Conservation (phyloP, 2,329 filamentous ascomycete species). For the Pseudogymnoascus sp. region DNA sequence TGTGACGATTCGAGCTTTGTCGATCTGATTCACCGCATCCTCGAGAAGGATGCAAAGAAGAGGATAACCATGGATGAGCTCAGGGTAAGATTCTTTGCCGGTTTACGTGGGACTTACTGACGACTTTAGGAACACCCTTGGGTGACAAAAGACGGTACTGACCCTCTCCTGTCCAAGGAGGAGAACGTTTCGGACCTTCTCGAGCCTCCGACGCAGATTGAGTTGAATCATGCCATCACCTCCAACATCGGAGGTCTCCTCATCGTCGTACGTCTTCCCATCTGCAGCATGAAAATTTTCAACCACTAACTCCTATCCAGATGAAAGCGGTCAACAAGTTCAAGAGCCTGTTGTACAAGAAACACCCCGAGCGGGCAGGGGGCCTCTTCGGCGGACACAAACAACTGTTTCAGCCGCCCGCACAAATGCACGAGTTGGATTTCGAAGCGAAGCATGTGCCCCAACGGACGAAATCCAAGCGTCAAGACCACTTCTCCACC, state of each 20-base stretch:
- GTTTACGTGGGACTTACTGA: constrained; percentile 10
- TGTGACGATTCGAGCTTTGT: constrained; percentile 60
- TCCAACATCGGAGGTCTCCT: constrained; percentile 79
- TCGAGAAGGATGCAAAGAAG: constrained; percentile 78
- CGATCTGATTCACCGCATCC: constrained; percentile 62
- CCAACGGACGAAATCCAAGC: constrained; percentile 11
- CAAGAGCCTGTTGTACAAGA: constrained; percentile 60
- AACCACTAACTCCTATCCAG: constrained; percentile 32
- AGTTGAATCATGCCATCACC: constrained; percentile 86
- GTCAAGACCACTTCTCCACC: constrained; percentile 8
- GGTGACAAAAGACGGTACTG: constrained; percentile 74
- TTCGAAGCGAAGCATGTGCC: constrained; percentile 10
- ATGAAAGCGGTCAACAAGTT: constrained; percentile 89
- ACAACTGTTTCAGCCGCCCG: constrained; percentile 1
- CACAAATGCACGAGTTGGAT: constrained; percentile 7
- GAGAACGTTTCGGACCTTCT: constrained; percentile 80
- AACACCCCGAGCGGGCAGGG: constrained; percentile 32
- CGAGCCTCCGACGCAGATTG: constrained; percentile 77
- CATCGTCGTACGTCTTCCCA: constrained; percentile 52
- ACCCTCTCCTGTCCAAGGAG: constrained; percentile 68
- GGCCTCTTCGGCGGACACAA: neutral
- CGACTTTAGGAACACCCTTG: constrained; percentile 71
- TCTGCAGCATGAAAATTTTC: constrained; percentile 11
- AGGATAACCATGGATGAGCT: constrained; percentile 77
- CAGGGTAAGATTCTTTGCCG: constrained; percentile 49